phyloP scores from a whole-genome alignment of 768 basidiomycete species.

The Pleurotus citrinopileatus region DNA sequence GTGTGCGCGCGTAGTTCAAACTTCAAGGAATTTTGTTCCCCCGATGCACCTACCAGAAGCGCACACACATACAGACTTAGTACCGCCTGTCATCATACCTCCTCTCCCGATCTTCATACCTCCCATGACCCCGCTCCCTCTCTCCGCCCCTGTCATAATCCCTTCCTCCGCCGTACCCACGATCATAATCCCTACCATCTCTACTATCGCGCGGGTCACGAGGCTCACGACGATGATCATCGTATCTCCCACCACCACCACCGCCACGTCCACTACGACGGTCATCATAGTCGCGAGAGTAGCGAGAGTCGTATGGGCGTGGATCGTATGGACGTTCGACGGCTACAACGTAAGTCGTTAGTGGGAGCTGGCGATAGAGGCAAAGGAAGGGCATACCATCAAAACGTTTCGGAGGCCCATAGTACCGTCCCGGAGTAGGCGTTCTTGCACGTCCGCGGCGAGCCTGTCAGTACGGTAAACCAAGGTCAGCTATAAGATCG shows the following conservation, averaged over 20 bases:
- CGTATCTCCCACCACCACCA: conserved; percentile 29
- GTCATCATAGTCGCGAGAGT: conserved; percentile 56
- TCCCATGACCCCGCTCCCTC: conserved; percentile 13
- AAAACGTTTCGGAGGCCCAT: conserved; percentile 83
- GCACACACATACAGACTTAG: too few relatives aligned
- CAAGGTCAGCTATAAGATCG: too few relatives aligned
- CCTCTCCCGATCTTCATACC: conserved; percentile 9
- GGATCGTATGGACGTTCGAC: conserved; percentile 90
- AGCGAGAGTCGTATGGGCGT: conserved; percentile 87
- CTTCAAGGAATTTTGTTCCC: too few relatives aligned
- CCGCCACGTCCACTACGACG: conserved; percentile 41
- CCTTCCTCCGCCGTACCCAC: conserved; percentile 11
- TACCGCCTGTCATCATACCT: conserved; percentile 17
- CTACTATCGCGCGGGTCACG: conserved; percentile 37
- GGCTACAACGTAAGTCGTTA: conserved; percentile 20
- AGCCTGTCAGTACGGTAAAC: conserved; percentile 46
- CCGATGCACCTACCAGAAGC: too few relatives aligned
- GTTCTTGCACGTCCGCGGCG: conserved; percentile 87
- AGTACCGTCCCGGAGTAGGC: conserved; percentile 93
- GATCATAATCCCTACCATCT: conserved; percentile 22
- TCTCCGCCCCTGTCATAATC: not conserved
- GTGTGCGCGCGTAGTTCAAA: too few relatives aligned
- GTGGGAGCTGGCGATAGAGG: not conserved
- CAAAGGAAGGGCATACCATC: conserved; percentile 42
- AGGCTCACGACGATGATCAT: conserved; percentile 34